Evolutionary conservation across 768 basidiomycete species (phyloP), one percentile per base, ranked within the genome.

Genomic region (Lentinula guzmanii): DNA sequence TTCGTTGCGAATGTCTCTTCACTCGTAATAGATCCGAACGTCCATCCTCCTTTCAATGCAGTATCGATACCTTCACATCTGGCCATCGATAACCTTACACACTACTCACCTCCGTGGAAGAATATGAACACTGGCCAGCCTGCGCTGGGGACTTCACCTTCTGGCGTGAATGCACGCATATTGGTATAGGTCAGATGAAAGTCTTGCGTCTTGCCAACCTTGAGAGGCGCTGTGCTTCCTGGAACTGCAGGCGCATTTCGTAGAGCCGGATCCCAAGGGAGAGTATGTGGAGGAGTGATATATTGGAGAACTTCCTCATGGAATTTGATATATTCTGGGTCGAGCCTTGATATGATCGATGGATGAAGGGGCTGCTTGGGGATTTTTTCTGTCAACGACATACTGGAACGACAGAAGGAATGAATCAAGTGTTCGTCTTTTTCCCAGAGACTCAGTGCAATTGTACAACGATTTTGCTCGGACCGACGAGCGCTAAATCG

Each of bases 121-220:
- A 81, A 91, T 48, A 89, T 78, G 62, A 90, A 82, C 1, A 84
- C 80, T 0, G 88, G 88, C 89, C 89, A 90, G 16, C 89, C 89
- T 0, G 69, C 70, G 1, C 66, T 68, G 0, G 87, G 87, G 0
- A 74, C 66, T 0, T 61, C 59, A 0, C 83, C 82, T 51, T 80
- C 75, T 0, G 90, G 90, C 1, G 85, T 86, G 68, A 86, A 90
- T 4, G 82, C 81, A 34, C 89, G 81, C 35, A 88, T 76, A 35
- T 78, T 79, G 59, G 80, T 82, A 54, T 83, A 75, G 15, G 72
- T 77, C 58, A 88, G 66, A 31, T 78, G 70, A 52, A 81, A 80
- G 62, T 89, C 87, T 61, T 81, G 68, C 3, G 79, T 77, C 58
- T 69, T 76, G 7, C 81, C 87, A 1, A 90, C 87, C 33, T 76